Evolutionary conservation across 2,329 filamentous ascomycete genomes (phyloP), one percentile per base, ranked within the genome.

Genomic region (Canariomyces notabilis): DNA sequence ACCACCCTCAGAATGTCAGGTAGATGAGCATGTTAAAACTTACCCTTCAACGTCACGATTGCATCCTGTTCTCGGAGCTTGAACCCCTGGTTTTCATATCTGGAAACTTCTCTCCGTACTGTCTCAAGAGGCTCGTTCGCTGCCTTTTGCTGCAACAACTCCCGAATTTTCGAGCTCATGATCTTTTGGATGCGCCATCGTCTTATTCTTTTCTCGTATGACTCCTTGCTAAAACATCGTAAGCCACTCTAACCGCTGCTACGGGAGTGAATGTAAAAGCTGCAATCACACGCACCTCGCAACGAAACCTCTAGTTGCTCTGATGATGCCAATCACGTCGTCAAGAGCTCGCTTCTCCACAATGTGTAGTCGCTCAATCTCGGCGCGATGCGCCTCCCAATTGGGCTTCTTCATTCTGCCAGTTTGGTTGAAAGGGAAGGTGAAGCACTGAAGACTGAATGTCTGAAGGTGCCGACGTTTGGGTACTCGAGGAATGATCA

Each of bases 331-430:
- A 12, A 39, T 29, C 11, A 39, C 26, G 19, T 39, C 37, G n/a
- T 39, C 3, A 26, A 39, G 12, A n/a, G 21, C 26, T 14, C 21
- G 37, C 21, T 39, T 39, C 37, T 39, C 37, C 8, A 26, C 11
- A 15, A 26, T 29, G 37, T n/a, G 26, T 5, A 39, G 37, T 29
- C 21, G 37, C n/a, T 29, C 37, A 39, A 39, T 39, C 21, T 29
- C 21, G n/a, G 37, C 12, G 37, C 37, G 37, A 39, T 39, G 37
- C 37, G 37, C 20, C 11, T 39, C 37, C 37, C 37, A 39, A 39
- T 39, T 14, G 26, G 16, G 18, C 37, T 19, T 39, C 37, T 21
- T 14, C 37, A 39, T 39, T 39, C 19, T 26, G 37, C 19, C 20
- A 39, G 26, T 39, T 39, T 9, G 18, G 37, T 23, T 39, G n/a